Conservation (phyloP, 2,329 filamentous ascomycete species). For the Clonostachys rhizophaga region DNA sequence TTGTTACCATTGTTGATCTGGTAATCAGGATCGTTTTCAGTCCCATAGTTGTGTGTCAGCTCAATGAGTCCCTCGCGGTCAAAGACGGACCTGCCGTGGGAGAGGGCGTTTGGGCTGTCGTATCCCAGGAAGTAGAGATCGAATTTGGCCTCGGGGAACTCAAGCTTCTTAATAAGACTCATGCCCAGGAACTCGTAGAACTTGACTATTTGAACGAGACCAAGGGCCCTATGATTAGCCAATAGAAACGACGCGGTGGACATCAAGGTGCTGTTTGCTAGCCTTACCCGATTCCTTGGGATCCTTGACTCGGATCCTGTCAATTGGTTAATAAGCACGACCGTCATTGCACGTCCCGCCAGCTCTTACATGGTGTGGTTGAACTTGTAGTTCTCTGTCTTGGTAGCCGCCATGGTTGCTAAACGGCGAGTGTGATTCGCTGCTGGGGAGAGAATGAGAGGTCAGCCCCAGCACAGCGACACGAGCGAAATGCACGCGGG, state of each 20-base stretch:
- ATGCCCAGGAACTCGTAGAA: constrained; percentile 95
- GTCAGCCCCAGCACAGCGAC: not conserved
- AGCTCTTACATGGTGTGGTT: constrained; percentile 77
- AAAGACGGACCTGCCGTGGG: constrained; percentile 64
- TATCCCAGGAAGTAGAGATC: constrained; percentile 95
- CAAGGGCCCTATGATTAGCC: constrained; percentile 1
- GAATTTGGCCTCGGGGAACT: constrained; percentile 85
- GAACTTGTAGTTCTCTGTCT: constrained; percentile 73
- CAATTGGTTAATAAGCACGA: constrained; percentile 6
- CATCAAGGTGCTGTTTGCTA: constrained; percentile 10
- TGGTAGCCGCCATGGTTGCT: constrained; percentile 56
- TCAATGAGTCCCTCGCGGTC: constrained; percentile 90
- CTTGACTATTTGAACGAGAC: constrained; percentile 51
- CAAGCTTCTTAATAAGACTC: constrained; percentile 74
- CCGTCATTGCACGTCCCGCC: too few relatives aligned
- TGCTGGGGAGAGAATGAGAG: not conserved
- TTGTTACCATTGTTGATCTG: constrained; percentile 82
- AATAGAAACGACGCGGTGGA: not conserved
- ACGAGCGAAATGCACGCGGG: not conserved
- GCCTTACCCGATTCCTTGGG: constrained; percentile 68
- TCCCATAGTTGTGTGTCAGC: constrained; percentile 81
- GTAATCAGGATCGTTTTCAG: constrained; percentile 78
- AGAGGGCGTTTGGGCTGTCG: constrained; percentile 71
- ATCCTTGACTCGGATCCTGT: constrained; percentile 90
- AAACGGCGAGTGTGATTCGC: not conserved